phyloP scores from a whole-genome alignment of 208 protist genomes.

The Acanthamoeba triangularis region DNA sequence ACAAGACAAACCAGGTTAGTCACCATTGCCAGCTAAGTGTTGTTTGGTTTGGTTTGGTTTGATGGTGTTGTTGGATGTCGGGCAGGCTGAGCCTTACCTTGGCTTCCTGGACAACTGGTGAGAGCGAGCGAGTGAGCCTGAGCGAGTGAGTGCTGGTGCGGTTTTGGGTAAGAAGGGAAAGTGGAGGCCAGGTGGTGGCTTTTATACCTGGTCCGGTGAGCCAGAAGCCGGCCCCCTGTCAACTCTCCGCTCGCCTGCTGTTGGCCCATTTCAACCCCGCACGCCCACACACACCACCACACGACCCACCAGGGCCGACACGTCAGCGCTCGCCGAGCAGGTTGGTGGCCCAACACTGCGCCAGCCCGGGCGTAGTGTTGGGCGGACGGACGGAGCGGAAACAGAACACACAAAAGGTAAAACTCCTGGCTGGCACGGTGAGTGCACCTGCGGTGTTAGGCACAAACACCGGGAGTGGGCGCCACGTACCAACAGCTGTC shows the following conservation, averaged over 20 bases:
- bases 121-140: neutral
- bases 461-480: neutral
- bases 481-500: neutral
- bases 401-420: neutral
- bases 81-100: neutral
- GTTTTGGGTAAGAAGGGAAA: neutral
- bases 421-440: neutral
- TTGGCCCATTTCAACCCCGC: neutral
- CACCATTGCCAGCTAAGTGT: neutral
- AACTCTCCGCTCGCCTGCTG: conserved; percentile 34
- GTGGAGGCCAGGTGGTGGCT: neutral
- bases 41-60: neutral
- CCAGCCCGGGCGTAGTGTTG: neutral
- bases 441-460: neutral
- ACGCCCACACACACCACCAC: neutral
- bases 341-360: conserved; percentile 17
- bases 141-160: neutral
- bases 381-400: neutral
- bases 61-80: neutral
- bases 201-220: conserved; percentile 18
- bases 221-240: neutral
- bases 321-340: neutral
- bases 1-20: neutral
- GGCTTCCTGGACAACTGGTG: neutral
- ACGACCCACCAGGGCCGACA: neutral